Evolutionary conservation across 1,284 basidiomycete genomes (phyloP), one percentile per base, ranked within the genome.

Genomic region (Naganishia liquefaciens): DNA sequence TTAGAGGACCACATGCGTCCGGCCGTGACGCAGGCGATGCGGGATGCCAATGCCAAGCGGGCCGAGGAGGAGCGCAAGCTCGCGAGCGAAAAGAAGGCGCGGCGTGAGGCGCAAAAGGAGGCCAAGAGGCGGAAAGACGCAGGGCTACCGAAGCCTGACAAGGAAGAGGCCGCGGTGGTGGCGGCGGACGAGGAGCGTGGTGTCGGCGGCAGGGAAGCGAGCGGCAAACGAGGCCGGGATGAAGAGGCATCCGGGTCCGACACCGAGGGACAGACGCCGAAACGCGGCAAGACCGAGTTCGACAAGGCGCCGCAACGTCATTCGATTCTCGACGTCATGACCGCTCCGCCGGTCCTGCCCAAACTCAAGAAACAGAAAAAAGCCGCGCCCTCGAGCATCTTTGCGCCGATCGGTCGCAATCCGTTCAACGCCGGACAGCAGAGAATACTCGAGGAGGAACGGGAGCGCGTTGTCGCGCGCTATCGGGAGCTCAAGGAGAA

Each of bases 391-490:
- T 60, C 55, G 46, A 37, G 69, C 50, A 58, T 69, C 47, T 69
- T 69, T 52, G 39, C 62, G 17, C 70, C 69, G 7, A 70, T 69
- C 23, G 71, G 72, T 4, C 66, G 73, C 42, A 70, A 69, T 25
- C 76, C 76, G 30, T 62, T 79, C 27, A 74, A 70, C 63, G 72
- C 73, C 1, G 78, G 73, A 0, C 77, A 78, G 66, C 68, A 72
- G 70, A 65, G 78, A 33, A 68, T 78, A 52, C 64, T 79, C 69
- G 75, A 75, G 49, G 71, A 73, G 52, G 76, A 78, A 68, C 66
- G 76, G 62, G 74, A 76, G 68, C 65, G 76, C 19, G 76, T 78
- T 5, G 68, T 78, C n/a, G 66, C 54, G 55, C 62, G 72, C 60
- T 78, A 78, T 65, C 69, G 76, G 62, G 73, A 75, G 58, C 63